phyloP scores from a whole-genome alignment of 257 asterid species.

The Lycium ferocissimum region DNA sequence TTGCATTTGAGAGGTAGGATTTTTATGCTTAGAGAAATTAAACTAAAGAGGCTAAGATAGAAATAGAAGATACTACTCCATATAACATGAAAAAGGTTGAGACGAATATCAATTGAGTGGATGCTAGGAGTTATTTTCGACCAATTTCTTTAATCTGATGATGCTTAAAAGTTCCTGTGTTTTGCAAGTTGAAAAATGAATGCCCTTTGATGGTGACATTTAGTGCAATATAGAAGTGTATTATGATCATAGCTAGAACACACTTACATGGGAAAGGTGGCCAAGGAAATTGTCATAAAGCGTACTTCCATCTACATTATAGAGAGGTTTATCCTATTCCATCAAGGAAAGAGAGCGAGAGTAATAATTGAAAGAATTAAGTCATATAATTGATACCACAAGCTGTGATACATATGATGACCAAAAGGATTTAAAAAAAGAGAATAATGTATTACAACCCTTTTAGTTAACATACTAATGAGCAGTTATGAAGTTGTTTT shows the following conservation, averaged over 20 bases:
- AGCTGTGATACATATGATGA: conserved; percentile 26
- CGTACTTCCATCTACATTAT: not conserved
- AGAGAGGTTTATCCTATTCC: conserved; percentile 14
- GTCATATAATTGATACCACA: not conserved
- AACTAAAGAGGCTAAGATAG: no score
- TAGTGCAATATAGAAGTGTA: not conserved
- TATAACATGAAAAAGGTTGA: no score
- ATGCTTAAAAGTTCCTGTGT: no score
- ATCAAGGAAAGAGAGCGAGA: not conserved
- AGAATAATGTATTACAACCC: conserved; percentile 25
- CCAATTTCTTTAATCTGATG: no score
- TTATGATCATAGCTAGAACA: not conserved
- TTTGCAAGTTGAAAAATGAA: not conserved
- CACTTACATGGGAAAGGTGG: not conserved
- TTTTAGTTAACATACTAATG: conserved; percentile 49
- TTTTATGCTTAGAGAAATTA: no score
- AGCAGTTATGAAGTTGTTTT: conserved; percentile 44
- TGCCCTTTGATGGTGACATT: not conserved
- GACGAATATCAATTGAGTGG: no score
- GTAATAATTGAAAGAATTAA: not conserved
- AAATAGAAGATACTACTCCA: no score
- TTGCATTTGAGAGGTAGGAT: no score
- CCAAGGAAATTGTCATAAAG: not conserved
- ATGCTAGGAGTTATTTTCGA: no score
- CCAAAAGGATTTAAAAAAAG: conserved; percentile 8